Evolutionary conservation across 1,284 basidiomycete species (phyloP), one percentile per base, ranked within the genome.

Genomic region (Inonotus hispidus): DNA sequence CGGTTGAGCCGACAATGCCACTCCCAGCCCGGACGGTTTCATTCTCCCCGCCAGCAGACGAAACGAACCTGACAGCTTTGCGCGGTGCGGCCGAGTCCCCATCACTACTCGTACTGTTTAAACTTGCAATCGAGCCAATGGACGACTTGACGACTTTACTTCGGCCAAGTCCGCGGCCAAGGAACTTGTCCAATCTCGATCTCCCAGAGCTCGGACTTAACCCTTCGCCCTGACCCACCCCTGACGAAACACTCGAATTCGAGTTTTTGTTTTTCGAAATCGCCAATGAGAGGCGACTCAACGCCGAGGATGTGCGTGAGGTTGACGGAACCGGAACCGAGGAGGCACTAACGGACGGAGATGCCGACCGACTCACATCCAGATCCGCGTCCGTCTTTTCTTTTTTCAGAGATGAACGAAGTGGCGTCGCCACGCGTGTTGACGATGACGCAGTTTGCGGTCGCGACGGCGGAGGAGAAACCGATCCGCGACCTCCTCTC

Each of bases 391-490:
- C 41, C 11, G 41, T 16, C 16, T 21, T 43, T 2, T 58, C 7
- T 37, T 63, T 60, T 45, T 63, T 63, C 16, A 63, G 45, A 11
- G 62, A 63, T 8, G 62, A 60, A n/a, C 62, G 62, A 3, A 63
- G 58, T 10, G 62, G 58, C 23, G 47, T 60, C 29, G 58, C 58
- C 27, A 55, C 58, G 39, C 46, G 58, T 1, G 58, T 63, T 1
- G 62, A 52, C 4, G 58, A 63, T 2, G 58, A 60, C 21, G 56
- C 25, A 19, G 54, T 53, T 29, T 25, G 25, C 8, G 47, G 37
- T 21, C 47, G 58, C 13, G 62, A 45, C 10, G 21, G 53, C 7
- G 35, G 14, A 8, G 55, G 46, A 16, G 55, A 38, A 14, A 23
- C 23, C 21, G 46, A 35, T 41, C 49, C 35, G 25, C 43, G 41